Conservation (phyloP, 768 basidiomycete species). For the Tylopilus intermedius region DNA sequence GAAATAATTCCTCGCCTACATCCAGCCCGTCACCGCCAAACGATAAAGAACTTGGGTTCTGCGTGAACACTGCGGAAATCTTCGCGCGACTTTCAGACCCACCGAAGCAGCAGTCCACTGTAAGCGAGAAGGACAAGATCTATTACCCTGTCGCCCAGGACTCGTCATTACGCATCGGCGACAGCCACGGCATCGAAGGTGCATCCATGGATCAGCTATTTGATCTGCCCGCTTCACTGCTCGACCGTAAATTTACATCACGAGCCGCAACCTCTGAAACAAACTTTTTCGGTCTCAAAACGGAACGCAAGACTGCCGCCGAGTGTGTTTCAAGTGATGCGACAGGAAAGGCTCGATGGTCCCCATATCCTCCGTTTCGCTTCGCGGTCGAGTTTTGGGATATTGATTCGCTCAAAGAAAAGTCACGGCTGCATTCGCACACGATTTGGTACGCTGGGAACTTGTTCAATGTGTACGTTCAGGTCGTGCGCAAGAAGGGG, state of each 20-base stretch:
- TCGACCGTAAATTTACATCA: constrained; percentile 23
- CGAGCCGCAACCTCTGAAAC: constrained; percentile 38
- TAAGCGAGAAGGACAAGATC: constrained; percentile 27
- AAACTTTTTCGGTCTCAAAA: constrained; percentile 61
- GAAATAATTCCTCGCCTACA: constrained; percentile 25
- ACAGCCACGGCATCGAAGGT: constrained; percentile 48
- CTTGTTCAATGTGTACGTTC: constrained; percentile 84
- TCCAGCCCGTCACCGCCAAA: constrained; percentile 33
- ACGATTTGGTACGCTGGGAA: constrained; percentile 90
- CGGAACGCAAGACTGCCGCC: constrained; percentile 38
- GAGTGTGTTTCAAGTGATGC: constrained; percentile 41
- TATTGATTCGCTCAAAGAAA: constrained; percentile 75
- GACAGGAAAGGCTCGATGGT: constrained; percentile 51
- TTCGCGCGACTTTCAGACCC: constrained; percentile 27
- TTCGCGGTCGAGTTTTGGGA: constrained; percentile 92
- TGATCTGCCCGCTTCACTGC: constrained; percentile 30
- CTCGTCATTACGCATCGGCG: constrained; percentile 71
- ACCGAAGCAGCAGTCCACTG: constrained; percentile 7
- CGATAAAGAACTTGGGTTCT: constrained; percentile 66
- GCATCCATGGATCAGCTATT: constrained; percentile 72
- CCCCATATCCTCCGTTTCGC: constrained; percentile 72
- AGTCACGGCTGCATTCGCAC: constrained; percentile 74
- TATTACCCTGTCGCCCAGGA: constrained; percentile 68
- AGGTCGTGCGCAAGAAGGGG: constrained; percentile 79
- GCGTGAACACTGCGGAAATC: constrained; percentile 51